Evolutionary conservation across 805 yeast genomes (phyloP).

Genomic region (Lachancea sp.): DNA sequence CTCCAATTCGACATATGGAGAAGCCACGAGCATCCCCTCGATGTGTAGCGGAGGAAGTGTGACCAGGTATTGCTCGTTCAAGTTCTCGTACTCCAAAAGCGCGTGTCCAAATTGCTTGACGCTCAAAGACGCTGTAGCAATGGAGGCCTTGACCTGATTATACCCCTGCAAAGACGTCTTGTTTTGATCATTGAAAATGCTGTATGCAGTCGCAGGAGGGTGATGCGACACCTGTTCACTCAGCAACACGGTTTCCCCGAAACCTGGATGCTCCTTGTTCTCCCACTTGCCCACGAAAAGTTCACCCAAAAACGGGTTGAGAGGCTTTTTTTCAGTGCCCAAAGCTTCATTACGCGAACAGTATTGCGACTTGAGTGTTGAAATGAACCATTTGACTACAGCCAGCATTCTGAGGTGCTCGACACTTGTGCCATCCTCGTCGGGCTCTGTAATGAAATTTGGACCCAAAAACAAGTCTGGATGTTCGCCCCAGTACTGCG

Average conservation of each 20-base stretch:
- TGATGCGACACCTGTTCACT: slow-evolving; percentile 96
- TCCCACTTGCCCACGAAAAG: slow-evolving; percentile 86
- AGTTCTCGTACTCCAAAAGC: slow-evolving; percentile 52
- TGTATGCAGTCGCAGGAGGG: slow-evolving; percentile 95
- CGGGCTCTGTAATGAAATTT: slow-evolving; percentile 37
- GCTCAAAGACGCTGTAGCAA: slow-evolving; percentile 68
- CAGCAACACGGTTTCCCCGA: slow-evolving; percentile 72
- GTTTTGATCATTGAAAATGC: slow-evolving; percentile 66
- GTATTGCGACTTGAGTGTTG: slow-evolving; percentile 88
- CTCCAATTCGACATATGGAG: slow-evolving; percentile 93
- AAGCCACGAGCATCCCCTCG: slow-evolving; percentile 84
- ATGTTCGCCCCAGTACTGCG: slow-evolving; percentile 95
- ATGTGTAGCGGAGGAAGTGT: slow-evolving; percentile 94
- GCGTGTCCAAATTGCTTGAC: slow-evolving; percentile 95
- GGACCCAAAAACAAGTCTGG: slow-evolving; percentile 79
- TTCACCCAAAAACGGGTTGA: slow-evolving; percentile 95
- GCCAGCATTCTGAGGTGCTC: slow-evolving; percentile 53
- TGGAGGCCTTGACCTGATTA: slow-evolving; percentile 79
- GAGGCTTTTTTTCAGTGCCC: slow-evolving; percentile 96
- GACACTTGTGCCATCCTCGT: slow-evolving; percentile 41
- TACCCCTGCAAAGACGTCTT: slow-evolving; percentile 76
- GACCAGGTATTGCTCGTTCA: slow-evolving; percentile 63
- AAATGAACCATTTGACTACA: slow-evolving; percentile 85
- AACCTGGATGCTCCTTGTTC: slow-evolving; percentile 43
- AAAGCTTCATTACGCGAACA: slow-evolving; percentile 84